Conservation (phyloP, 169 alveolate genomes). For the Plasmodium malariae region DNA sequence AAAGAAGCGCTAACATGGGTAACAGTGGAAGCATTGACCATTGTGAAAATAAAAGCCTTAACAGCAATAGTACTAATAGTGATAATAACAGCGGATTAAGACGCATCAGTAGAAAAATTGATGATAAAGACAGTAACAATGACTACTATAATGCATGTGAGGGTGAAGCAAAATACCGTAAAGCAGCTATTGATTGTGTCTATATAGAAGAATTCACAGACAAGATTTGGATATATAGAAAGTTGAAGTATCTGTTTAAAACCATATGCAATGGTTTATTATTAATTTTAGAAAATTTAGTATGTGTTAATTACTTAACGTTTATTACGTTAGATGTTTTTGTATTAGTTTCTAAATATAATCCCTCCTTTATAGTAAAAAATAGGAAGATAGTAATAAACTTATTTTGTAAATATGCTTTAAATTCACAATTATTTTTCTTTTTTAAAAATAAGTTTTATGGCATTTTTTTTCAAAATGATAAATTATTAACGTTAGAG, state of each 20-base stretch:
- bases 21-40: not conserved
- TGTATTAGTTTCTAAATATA: slow-evolving; percentile 2
- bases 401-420: not conserved
- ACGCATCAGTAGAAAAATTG: no score
- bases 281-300: slow-evolving; percentile 4
- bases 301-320: slow-evolving; percentile 23
- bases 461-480: slow-evolving; percentile 6
- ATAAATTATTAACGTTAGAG: slow-evolving; percentile 6
- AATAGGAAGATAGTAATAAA: not conserved
- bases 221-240: not conserved
- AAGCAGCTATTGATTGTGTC: not conserved
- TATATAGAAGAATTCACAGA: not conserved
- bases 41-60: no score
- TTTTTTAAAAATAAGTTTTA: slow-evolving; percentile 7
- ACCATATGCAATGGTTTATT: slow-evolving; percentile 4
- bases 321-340: slow-evolving; percentile 1
- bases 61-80: no score
- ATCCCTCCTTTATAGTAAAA: slow-evolving; percentile 11
- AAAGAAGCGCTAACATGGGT: not conserved
- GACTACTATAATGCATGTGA: not conserved
- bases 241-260: not conserved
- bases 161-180: not conserved
- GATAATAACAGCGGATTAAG: no score
- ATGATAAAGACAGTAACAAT: no score
- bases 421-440: slow-evolving; percentile 13